A percentile compares a stretch with the other conserved stretches of the same genome.
These are phyloP conservation scores for Hura crepitans DNA, from an alignment of 441 rosid species.

Conservation along the genomic window DNA sequence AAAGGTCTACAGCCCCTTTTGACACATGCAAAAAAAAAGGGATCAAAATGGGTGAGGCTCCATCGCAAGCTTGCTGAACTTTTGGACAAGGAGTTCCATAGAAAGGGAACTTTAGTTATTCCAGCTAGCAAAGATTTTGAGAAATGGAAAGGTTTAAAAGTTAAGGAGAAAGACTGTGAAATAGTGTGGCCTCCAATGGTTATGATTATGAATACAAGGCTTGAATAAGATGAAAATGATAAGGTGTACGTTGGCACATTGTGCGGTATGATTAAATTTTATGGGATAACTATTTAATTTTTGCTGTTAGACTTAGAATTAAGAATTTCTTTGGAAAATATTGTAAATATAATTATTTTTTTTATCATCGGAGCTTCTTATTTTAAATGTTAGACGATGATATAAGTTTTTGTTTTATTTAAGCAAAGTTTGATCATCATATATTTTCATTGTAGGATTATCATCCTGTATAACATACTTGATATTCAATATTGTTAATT, in stretches of 20 bases:
- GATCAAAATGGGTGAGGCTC: slow-evolving; percentile 30
- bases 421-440: no score
- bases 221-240: slow-evolving; percentile 32
- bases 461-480: no score
- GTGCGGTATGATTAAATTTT: not conserved
- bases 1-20: slow-evolving; percentile 33
- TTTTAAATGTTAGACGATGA: no score
- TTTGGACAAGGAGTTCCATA: slow-evolving; percentile 31
- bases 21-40: slow-evolving; percentile 36
- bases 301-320: no score
- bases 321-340: no score
- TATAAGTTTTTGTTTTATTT: no score
- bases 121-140: slow-evolving; percentile 33
- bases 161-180: slow-evolving; percentile 29
- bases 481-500: no score
- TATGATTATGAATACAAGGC: slow-evolving; percentile 33
- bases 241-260: slow-evolving; percentile 11
- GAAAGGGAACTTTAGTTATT: slow-evolving; percentile 30
- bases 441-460: no score
- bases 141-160: slow-evolving; percentile 30
- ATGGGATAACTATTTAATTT: not conserved
- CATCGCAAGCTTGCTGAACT: slow-evolving; percentile 35
- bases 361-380: no score
- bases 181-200: slow-evolving; percentile 43
- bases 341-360: no score